Conservation (phyloP, 441 rosid genomes). For the Populus tomentosa region DNA sequence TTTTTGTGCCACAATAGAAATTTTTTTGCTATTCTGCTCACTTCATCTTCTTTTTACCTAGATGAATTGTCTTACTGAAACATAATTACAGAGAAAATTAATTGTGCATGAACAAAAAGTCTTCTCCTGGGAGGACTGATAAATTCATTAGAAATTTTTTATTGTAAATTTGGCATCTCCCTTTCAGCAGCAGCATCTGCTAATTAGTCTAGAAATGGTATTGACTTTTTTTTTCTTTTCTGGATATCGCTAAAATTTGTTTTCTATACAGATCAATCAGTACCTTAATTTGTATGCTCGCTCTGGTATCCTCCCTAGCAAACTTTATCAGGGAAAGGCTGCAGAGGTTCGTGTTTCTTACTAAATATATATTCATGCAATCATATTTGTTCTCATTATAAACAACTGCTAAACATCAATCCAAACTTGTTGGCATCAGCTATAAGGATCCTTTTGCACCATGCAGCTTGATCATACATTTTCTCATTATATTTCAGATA, state of each 20-base stretch:
- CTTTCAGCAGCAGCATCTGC: not conserved
- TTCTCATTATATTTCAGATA: not conserved
- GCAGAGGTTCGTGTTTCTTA: conserved; percentile 55
- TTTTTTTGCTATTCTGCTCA: not conserved
- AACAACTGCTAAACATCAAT: no score
- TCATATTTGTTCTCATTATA: no score
- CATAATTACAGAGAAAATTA: not conserved
- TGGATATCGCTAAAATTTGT: not conserved
- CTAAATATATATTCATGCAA: not conserved
- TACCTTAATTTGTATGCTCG: conserved; percentile 62
- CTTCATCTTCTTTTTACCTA: not conserved
- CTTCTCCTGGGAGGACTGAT: not conserved
- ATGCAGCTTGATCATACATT: not conserved
- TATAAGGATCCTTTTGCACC: not conserved
- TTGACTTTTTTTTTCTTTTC: not conserved
- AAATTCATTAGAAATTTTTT: not conserved
- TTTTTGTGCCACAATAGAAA: not conserved
- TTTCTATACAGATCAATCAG: conserved; percentile 59
- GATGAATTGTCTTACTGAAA: not conserved
- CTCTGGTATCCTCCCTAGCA: conserved; percentile 71
- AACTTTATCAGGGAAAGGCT: conserved; percentile 59
- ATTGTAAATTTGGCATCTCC: not conserved
- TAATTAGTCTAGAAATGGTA: not conserved
- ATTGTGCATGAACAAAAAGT: not conserved
- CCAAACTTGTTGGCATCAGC: not conserved